Conservation (phyloP, 208 protist genomes). For the Trypanosoma melophagium region DNA sequence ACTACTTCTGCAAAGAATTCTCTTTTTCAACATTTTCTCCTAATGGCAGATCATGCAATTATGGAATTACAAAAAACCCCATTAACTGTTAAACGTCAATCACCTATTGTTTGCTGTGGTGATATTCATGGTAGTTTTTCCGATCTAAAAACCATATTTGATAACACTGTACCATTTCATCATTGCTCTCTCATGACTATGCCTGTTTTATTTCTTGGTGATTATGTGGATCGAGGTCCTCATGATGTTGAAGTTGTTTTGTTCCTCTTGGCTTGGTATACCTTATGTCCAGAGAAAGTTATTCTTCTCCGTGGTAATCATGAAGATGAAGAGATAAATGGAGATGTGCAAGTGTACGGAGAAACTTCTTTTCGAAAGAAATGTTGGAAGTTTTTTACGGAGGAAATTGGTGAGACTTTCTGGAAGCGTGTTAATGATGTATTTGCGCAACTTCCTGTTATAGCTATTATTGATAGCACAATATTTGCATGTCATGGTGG, state of each 20-base stretch:
- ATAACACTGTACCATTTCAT: constrained; percentile 41
- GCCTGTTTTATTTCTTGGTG: constrained; percentile 94
- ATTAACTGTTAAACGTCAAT: constrained; percentile 39
- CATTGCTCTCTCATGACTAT: constrained; percentile 50
- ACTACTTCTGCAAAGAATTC: constrained; percentile 5
- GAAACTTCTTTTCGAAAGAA: constrained; percentile 51
- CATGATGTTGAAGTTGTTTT: constrained; percentile 78
- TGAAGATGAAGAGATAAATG: constrained; percentile 80
- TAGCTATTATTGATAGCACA: constrained; percentile 78
- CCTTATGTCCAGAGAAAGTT: constrained; percentile 60
- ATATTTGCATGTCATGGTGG: constrained; percentile 90
- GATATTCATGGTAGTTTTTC: constrained; percentile 75
- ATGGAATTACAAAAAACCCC: constrained; percentile 9
- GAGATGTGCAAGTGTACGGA: constrained; percentile 48
- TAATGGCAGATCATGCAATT: constrained; percentile 14
- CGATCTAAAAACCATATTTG: constrained; percentile 44
- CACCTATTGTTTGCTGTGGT: constrained; percentile 65
- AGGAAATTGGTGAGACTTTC: constrained; percentile 45
- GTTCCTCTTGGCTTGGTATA: constrained; percentile 65
- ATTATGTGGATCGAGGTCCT: constrained; percentile 95
- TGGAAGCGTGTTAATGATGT: constrained; percentile 71
- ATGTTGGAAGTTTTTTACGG: constrained; percentile 70
- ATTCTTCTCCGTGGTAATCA: constrained; percentile 89
- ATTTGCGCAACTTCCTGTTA: constrained; percentile 74
- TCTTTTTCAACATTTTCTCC: constrained; percentile 19